Evolutionary conservation across 1,284 basidiomycete genomes (phyloP).

Genomic region (Mycena citricolor): DNA sequence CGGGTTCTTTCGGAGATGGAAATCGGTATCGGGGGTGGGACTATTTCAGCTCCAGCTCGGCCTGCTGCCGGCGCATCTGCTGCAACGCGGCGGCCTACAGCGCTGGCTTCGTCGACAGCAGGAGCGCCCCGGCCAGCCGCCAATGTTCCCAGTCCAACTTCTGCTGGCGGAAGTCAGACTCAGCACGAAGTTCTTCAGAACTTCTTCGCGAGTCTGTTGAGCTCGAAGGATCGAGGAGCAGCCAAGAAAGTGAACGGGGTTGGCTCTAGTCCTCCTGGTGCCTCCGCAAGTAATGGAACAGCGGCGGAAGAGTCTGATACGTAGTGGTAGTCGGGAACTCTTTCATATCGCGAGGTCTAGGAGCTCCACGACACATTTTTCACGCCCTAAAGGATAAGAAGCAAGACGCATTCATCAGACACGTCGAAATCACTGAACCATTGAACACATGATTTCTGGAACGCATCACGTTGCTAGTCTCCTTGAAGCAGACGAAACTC

Average conservation of each 20-base stretch:
- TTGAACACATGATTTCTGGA: slow-evolving; percentile 7
- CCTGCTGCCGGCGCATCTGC: slow-evolving; percentile 33
- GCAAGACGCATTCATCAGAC: too few relatives aligned
- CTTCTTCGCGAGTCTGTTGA: slow-evolving; percentile 82
- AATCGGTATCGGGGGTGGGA: slow-evolving; percentile 42
- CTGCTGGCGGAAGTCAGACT: slow-evolving; percentile 47
- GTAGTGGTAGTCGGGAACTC: too few relatives aligned
- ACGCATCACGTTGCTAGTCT: too few relatives aligned
- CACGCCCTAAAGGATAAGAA: too few relatives aligned
- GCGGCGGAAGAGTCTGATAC: neutral
- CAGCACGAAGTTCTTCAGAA: slow-evolving; percentile 83
- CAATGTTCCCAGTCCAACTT: slow-evolving; percentile 46
- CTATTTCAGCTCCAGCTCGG: slow-evolving; percentile 26
- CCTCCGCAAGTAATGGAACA: slow-evolving; percentile 7
- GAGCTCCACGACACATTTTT: too few relatives aligned
- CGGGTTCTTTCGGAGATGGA: slow-evolving; percentile 87
- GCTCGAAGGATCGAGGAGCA: slow-evolving; percentile 56
- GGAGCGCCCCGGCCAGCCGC: slow-evolving; percentile 41
- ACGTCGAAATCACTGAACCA: too few relatives aligned
- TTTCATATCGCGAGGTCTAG: too few relatives aligned
- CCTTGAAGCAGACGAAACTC: too few relatives aligned
- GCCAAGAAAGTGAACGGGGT: too few relatives aligned
- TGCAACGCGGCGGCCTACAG: slow-evolving; percentile 34
- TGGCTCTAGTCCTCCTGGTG: too few relatives aligned
- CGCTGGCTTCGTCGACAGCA: slow-evolving; percentile 14